phyloP scores from a whole-genome alignment of 1,284 basidiomycete genomes.

The Ustilago xerochloae region DNA sequence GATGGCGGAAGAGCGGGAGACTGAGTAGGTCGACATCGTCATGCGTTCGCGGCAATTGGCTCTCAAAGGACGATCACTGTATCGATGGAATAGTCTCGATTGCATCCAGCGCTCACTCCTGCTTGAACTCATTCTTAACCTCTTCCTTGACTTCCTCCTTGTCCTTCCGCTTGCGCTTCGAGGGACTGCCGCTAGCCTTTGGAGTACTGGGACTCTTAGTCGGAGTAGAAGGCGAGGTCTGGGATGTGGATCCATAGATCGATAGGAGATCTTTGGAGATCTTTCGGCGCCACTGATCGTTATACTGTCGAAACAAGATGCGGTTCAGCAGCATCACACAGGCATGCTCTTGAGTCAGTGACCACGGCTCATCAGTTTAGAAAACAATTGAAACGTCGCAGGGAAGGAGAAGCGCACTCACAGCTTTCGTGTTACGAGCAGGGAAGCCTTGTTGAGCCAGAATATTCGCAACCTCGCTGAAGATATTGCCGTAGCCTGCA shows the following conservation, averaged over 20 bases:
- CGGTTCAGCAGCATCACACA: not conserved
- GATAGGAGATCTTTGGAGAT: constrained; percentile 23
- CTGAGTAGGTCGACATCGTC: too few relatives aligned
- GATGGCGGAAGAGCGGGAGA: too few relatives aligned
- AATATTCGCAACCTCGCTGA: constrained; percentile 1
- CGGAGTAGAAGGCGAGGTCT: not conserved
- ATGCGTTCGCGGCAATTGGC: too few relatives aligned
- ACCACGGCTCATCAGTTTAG: too few relatives aligned
- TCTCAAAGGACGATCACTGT: too few relatives aligned
- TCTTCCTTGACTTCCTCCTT: constrained; percentile 1
- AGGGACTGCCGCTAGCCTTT: constrained; percentile 2
- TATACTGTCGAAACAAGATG: not conserved
- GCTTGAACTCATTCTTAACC: not conserved
- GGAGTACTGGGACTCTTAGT: not conserved
- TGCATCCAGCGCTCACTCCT: not conserved
- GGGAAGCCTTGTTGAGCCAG: constrained; percentile 16
- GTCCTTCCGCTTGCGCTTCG: constrained; percentile 19
- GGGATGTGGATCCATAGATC: constrained; percentile 2
- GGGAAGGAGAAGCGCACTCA: constrained; percentile 1
- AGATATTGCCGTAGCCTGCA: constrained; percentile 4
- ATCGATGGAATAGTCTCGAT: too few relatives aligned
- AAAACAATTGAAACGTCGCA: not conserved
- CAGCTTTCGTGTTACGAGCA: not conserved
- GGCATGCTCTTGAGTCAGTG: too few relatives aligned
- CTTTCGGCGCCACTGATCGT: constrained; percentile 33